A percentile compares a stretch with the other conserved stretches of the same genome.
These are phyloP conservation scores for Guadua angustifolia DNA, from an alignment of 176 grass and related monocot species.

Conservation along the genomic window DNA sequence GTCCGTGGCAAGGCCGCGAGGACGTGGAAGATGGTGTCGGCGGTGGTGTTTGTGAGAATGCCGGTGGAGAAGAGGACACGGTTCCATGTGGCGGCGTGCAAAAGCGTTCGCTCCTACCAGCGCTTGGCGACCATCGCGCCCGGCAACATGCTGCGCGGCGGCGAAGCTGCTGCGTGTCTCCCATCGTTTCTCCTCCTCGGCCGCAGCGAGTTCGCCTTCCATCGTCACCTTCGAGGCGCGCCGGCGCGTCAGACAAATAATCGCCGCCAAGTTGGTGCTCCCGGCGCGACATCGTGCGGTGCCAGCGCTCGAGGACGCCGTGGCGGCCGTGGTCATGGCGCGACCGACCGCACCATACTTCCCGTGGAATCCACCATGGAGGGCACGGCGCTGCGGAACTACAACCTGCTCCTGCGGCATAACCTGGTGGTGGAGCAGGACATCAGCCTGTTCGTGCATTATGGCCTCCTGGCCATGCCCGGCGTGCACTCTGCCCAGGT, in stretches of 20 bases:
- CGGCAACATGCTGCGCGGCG: too few relatives aligned
- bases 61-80: too few relatives aligned
- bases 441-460: slow-evolving; percentile 31
- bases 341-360: slow-evolving; percentile 48
- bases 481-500: slow-evolving; percentile 46
- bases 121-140: too few relatives aligned
- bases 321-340: slow-evolving; percentile 52
- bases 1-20: too few relatives aligned
- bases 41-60: too few relatives aligned
- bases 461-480: slow-evolving; percentile 64
- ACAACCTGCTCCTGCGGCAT: slow-evolving; percentile 57
- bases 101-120: too few relatives aligned
- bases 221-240: slow-evolving; percentile 58
- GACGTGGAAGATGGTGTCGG: too few relatives aligned
- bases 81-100: too few relatives aligned
- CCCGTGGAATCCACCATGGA: slow-evolving; percentile 42
- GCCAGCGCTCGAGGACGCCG: slow-evolving; percentile 50
- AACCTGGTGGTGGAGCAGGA: slow-evolving; percentile 54
- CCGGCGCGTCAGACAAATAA: slow-evolving; percentile 56
- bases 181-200: too few relatives aligned
- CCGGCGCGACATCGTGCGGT: slow-evolving; percentile 48
- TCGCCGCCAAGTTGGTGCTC: slow-evolving; percentile 55
- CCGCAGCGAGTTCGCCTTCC: too few relatives aligned
- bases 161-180: too few relatives aligned
- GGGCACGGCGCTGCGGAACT: slow-evolving; percentile 48